Conservation (phyloP, 2,329 filamentous ascomycete species). For the Beauveria sp. region DNA sequence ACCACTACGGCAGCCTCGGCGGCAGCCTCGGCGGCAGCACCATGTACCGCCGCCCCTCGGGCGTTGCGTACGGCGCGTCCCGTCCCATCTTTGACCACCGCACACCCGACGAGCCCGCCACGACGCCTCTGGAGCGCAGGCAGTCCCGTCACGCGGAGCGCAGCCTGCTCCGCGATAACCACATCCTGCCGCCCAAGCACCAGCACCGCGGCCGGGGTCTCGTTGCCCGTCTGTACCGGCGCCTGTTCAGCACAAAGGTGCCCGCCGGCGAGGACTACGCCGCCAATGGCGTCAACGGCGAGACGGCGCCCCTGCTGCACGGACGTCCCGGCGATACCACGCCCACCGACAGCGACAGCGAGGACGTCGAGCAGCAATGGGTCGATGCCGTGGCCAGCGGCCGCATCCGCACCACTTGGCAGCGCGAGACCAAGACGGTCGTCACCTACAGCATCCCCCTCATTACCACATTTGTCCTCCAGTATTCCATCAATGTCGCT, state of each 20-base stretch:
- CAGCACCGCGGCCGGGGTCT: constrained; percentile 26
- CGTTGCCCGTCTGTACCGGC: constrained; percentile 35
- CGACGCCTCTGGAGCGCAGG: constrained; percentile 49
- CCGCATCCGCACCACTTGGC: constrained; percentile 83
- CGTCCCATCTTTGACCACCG: constrained; percentile 61
- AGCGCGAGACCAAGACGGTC: constrained; percentile 78
- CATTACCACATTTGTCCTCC: constrained; percentile 65
- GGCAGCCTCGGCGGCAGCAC: constrained; percentile 17
- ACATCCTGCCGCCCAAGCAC: constrained; percentile 57
- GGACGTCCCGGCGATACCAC: constrained; percentile 21
- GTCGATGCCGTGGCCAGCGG: constrained; percentile 76
- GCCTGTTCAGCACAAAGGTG: constrained; percentile 50
- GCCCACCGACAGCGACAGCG: constrained; percentile 39
- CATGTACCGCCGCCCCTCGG: constrained; percentile 69
- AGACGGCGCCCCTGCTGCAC: constrained; percentile 34
- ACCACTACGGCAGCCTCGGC: constrained; percentile 14
- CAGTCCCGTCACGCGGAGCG: constrained; percentile 50
- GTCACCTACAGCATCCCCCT: constrained; percentile 62
- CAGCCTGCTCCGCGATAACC: constrained; percentile 57
- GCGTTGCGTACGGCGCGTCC: constrained; percentile 64
- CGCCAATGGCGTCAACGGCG: constrained; percentile 19
- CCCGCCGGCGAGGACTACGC: constrained; percentile 30
- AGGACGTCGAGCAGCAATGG: constrained; percentile 67
- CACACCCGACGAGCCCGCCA: constrained; percentile 34
- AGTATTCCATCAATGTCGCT: constrained; percentile 78